Percentiles rank a stretch among this genome's conserved stretches.
phyloP scores from a whole-genome alignment of 1,284 basidiomycete genomes.

The Coniophora puteana region DNA sequence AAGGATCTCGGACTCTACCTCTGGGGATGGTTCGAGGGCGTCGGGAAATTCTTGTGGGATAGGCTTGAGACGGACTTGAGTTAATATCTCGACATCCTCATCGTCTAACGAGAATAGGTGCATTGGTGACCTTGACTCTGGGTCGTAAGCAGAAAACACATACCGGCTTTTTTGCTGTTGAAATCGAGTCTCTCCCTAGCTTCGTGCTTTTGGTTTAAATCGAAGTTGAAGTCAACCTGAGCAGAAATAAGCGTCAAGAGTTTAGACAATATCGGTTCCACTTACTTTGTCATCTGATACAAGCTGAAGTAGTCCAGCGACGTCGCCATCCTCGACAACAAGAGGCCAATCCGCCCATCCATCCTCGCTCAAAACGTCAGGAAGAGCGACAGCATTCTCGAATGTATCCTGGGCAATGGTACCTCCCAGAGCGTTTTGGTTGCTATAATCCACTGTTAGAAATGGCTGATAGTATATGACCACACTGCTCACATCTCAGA shows the following conservation, averaged over 20 bases:
- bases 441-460: constrained; percentile 24
- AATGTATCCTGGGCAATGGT: constrained; percentile 58
- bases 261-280: not conserved
- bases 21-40: constrained; percentile 12
- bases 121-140: no score
- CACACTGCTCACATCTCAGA: constrained; percentile 53
- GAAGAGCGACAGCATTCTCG: constrained; percentile 63
- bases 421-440: constrained; percentile 68
- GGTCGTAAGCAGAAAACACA: constrained; percentile 19
- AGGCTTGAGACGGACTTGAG: constrained; percentile 46
- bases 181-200: constrained; percentile 60
- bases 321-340: constrained; percentile 69
- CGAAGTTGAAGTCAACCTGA: constrained; percentile 65
- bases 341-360: constrained; percentile 71
- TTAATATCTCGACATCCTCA: constrained; percentile 68
- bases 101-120: constrained; percentile 51
- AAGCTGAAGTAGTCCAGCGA: constrained; percentile 65
- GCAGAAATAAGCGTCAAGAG: not conserved
- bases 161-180: constrained; percentile 84
- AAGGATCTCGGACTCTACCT: constrained; percentile 6
- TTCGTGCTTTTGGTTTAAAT: constrained; percentile 54
- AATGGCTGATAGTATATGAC: constrained; percentile 3
- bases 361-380: constrained; percentile 47
- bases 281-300: constrained; percentile 66
- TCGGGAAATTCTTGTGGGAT: constrained; percentile 8